Evolutionary conservation across 2,329 filamentous ascomycete species (phyloP).

Genomic region (Fusarium buxicola): DNA sequence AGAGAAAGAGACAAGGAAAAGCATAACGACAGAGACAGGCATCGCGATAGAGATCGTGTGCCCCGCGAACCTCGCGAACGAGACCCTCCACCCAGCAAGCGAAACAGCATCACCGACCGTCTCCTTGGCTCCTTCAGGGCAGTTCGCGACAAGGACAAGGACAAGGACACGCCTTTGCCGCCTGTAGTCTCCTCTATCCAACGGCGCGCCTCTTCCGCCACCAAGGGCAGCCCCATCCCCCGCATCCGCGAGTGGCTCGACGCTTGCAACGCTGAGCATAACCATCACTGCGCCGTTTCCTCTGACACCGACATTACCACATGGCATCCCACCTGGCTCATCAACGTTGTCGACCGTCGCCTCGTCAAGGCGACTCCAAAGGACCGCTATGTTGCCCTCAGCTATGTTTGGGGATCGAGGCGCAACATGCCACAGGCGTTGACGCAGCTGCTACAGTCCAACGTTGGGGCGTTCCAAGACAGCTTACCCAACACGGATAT

Average conservation of each 20-base stretch:
- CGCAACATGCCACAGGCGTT: conserved; percentile 43
- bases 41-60: conserved; percentile 40
- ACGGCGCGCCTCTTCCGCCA: conserved; percentile 49
- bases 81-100: conserved; percentile 49
- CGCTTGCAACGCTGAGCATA: conserved; percentile 56
- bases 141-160: conserved; percentile 48
- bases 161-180: conserved; percentile 23
- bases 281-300: conserved; percentile 53
- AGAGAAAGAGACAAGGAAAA: conserved; percentile 23
- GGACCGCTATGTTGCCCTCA: conserved; percentile 59
- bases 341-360: conserved; percentile 55
- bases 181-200: conserved; percentile 40
- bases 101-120: conserved; percentile 56
- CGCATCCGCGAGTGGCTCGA: conserved; percentile 59
- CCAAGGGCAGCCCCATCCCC: conserved; percentile 51
- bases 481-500: conserved; percentile 53
- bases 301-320: conserved; percentile 44
- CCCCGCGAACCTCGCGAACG: conserved; percentile 32
- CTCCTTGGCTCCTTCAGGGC: conserved; percentile 51
- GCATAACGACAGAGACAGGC: conserved; percentile 39
- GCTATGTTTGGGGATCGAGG: conserved; percentile 58
- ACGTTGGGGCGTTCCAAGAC: conserved; percentile 52
- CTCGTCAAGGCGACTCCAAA: conserved; percentile 54
- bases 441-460: conserved; percentile 51
- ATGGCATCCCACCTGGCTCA: conserved; percentile 56